Percentiles rank a stretch among this genome's conserved stretches.
phyloP scores from a whole-genome alignment of 495 filamentous ascomycete genomes.

The Hypoxylon trugodes region DNA sequence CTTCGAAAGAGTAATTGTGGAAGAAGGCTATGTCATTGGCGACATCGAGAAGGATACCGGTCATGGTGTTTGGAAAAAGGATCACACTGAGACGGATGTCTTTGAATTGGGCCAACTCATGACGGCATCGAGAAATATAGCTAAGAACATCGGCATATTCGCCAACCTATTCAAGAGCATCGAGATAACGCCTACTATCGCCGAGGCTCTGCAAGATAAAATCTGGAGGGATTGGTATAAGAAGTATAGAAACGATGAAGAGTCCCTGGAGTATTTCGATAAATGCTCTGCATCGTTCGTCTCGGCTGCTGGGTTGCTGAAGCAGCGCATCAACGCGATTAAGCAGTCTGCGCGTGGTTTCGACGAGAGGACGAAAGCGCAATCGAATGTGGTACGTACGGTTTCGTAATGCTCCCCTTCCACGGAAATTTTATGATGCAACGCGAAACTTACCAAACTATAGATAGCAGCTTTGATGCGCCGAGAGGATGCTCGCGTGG shows the following conservation, averaged over 20 bases:
- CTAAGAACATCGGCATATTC: not conserved
- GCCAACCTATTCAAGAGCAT: constrained; percentile 9
- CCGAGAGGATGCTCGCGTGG: not conserved
- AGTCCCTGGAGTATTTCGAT: not conserved
- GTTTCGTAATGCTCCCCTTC: too few relatives aligned
- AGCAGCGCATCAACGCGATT: constrained; percentile 5
- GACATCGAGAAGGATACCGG: constrained; percentile 3
- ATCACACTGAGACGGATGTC: not conserved
- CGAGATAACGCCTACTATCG: not conserved
- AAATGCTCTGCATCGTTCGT: not conserved
- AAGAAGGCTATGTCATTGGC: constrained; percentile 6
- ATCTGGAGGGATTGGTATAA: not conserved
- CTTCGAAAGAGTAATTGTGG: constrained; percentile 7
- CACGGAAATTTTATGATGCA: too few relatives aligned
- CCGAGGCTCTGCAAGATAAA: constrained; percentile 2
- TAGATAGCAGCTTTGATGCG: constrained; percentile 6
- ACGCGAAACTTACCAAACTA: not conserved
- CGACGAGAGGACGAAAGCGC: constrained; percentile 1
- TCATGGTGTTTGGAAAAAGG: not conserved
- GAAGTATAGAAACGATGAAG: not conserved
- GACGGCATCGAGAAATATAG: not conserved
- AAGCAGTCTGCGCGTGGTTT: constrained; percentile 2
- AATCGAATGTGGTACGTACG: constrained; percentile 5
- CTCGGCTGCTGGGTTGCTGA: not conserved
- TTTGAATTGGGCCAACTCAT: not conserved